Evolutionary conservation across 495 filamentous ascomycete species (phyloP).

Genomic region (Echria macrotheca): DNA sequence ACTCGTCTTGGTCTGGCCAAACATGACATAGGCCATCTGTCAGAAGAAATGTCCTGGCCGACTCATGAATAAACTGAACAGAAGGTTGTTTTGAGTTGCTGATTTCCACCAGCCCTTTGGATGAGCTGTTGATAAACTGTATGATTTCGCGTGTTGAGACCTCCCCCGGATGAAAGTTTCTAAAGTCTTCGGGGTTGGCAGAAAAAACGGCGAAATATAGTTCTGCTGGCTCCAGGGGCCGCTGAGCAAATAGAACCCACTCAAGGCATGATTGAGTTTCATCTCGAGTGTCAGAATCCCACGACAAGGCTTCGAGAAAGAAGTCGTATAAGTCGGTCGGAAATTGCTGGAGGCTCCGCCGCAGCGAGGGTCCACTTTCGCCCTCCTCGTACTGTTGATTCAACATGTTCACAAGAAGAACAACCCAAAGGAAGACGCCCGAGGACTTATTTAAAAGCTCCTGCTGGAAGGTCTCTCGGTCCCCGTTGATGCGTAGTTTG

Average conservation of each 20-base stretch:
- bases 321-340: constrained; percentile 24
- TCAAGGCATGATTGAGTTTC: constrained; percentile 27
- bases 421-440: constrained; percentile 44
- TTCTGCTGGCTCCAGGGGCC: constrained; percentile 27
- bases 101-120: constrained; percentile 31
- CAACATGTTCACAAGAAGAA: constrained; percentile 37
- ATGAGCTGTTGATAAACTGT: constrained; percentile 22
- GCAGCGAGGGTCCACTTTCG: constrained; percentile 4
- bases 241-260: constrained; percentile 34
- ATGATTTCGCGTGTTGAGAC: no score
- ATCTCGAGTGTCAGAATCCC: constrained; percentile 23
- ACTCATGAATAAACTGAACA: constrained; percentile 39
- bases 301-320: constrained; percentile 27
- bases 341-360: constrained; percentile 23
- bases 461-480: constrained; percentile 16
- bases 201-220: constrained; percentile 30
- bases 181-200: constrained; percentile 6
- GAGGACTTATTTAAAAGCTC: constrained; percentile 33
- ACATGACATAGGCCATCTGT: constrained; percentile 26
- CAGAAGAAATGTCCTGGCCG: constrained; percentile 28
- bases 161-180: neutral
- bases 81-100: constrained; percentile 17
- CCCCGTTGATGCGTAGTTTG: constrained; percentile 8
- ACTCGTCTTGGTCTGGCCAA: constrained; percentile 24
- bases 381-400: constrained; percentile 31